These are phyloP conservation scores for Cladosporium phlei DNA, from an alignment of 2,329 filamentous ascomycete genomes.

Conservation along the genomic window DNA sequence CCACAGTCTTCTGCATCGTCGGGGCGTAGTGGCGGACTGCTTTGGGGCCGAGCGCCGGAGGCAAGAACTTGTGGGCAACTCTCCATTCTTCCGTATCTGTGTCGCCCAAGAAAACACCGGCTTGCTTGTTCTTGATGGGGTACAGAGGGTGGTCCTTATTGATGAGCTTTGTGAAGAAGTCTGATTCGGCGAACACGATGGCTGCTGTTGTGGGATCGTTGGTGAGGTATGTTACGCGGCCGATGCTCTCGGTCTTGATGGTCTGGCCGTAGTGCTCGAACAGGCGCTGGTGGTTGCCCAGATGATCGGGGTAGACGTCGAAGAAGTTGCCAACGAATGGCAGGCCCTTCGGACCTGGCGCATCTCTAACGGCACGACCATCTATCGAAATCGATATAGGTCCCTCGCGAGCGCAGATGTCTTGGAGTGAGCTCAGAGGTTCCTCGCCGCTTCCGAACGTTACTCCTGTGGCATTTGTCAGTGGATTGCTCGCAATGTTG, in stretches of 20 bases:
- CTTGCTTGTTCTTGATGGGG: slow-evolving; percentile 30
- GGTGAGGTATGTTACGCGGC: slow-evolving; percentile 32
- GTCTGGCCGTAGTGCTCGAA: slow-evolving; percentile 37
- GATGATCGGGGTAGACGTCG: slow-evolving; percentile 38
- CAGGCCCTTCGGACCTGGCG: slow-evolving; percentile 35
- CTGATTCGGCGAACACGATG: slow-evolving; percentile 33
- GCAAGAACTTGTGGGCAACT: slow-evolving; percentile 57
- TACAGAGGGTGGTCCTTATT: slow-evolving; percentile 30
- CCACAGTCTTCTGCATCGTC: slow-evolving; percentile 53
- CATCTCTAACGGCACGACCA: slow-evolving; percentile 44
- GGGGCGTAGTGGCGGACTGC: slow-evolving; percentile 59
- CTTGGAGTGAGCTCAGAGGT: slow-evolving; percentile 14
- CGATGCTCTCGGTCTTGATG: slow-evolving; percentile 36
- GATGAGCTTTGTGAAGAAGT: slow-evolving; percentile 42
- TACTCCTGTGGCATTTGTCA: background rate
- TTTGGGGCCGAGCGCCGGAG: slow-evolving; percentile 55
- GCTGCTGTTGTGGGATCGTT: slow-evolving; percentile 35
- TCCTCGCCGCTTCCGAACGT: slow-evolving; percentile 3
- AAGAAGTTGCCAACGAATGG: slow-evolving; percentile 35
- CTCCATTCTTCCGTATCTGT: slow-evolving; percentile 51
- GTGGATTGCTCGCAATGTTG: background rate
- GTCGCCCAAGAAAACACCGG: slow-evolving; percentile 37
- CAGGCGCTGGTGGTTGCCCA: slow-evolving; percentile 39
- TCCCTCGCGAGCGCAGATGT: slow-evolving; percentile 29
- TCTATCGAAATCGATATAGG: slow-evolving; percentile 44